These are phyloP conservation scores for Coemansia pectinata DNA, from an alignment of 192 early-diverging fungal species.

Conservation along the genomic window DNA sequence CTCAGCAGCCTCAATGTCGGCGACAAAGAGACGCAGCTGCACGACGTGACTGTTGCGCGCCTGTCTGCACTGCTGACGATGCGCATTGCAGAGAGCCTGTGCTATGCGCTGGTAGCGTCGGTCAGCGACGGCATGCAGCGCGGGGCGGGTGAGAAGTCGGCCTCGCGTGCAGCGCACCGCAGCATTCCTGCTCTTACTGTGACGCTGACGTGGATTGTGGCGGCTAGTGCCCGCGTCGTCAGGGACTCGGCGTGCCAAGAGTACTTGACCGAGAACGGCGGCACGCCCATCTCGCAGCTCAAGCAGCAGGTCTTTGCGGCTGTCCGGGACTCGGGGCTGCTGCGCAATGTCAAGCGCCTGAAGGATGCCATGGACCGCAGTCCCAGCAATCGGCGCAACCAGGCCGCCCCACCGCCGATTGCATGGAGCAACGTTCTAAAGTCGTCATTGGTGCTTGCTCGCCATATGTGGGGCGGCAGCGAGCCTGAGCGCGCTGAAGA, in stretches of 20 bases:
- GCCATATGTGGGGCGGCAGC: constrained; percentile 24
- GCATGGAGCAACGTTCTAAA: constrained; percentile 13
- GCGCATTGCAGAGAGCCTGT: constrained; percentile 19
- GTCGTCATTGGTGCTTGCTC: constrained; percentile 10
- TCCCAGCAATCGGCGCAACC: background rate
- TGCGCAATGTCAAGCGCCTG: constrained; percentile 5
- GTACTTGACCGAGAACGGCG: constrained; percentile 1
- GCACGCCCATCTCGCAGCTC: constrained; percentile 13
- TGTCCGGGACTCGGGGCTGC: constrained; percentile 16
- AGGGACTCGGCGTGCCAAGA: constrained; percentile 21
- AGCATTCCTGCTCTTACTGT: constrained; percentile 11
- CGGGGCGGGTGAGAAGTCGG: constrained; percentile 13
- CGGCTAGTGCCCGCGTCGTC: constrained; percentile 19
- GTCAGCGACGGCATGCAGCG: background rate
- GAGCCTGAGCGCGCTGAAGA: constrained; percentile 12
- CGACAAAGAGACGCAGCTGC: constrained; percentile 15
- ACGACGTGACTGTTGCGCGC: constrained; percentile 12
- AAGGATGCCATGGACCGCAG: constrained; percentile 16
- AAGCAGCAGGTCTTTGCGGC: constrained; percentile 20
- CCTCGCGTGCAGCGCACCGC: constrained; percentile 16
- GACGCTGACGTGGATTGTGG: constrained; percentile 28
- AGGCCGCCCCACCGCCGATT: background rate
- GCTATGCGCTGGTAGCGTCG: constrained; percentile 7
- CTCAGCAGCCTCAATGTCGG: constrained; percentile 21
- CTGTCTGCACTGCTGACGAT: constrained; percentile 25